Percentiles rank a stretch among this genome's conserved stretches.
Conservation (phyloP, 345 rosid genomes). For the Brassica napus region DNA sequence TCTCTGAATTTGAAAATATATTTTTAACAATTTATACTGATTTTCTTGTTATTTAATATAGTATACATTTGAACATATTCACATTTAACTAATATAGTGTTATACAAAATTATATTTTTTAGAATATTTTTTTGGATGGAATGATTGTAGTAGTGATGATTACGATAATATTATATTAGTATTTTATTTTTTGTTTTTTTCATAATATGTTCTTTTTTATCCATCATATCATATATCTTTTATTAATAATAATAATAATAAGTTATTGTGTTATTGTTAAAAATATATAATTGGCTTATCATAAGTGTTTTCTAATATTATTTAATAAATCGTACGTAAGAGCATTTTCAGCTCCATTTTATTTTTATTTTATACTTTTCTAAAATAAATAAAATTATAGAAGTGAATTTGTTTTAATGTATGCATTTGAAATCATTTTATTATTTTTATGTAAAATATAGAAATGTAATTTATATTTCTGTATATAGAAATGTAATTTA, state of each 20-base stretch:
- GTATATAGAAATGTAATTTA: neutral
- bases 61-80: neutral
- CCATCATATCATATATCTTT: neutral
- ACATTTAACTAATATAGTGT: neutral
- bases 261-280: neutral
- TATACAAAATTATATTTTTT: neutral
- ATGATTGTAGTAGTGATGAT: neutral
- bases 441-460: neutral
- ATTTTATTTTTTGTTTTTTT: too few relatives aligned
- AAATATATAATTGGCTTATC: neutral
- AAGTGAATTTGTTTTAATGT: neutral
- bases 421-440: neutral
- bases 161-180: neutral
- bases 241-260: neutral
- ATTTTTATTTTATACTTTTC: too few relatives aligned
- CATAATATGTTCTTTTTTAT: neutral
- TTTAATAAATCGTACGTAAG: neutral
- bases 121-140: too few relatives aligned
- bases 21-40: neutral
- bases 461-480: too few relatives aligned
- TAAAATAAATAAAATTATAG: neutral
- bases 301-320: neutral
- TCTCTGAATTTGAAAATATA: neutral
- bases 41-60: too few relatives aligned
- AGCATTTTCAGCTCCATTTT: too few relatives aligned